Evolutionary conservation across 2,329 filamentous ascomycete genomes (phyloP), one percentile per base, ranked within the genome.

Genomic region (Penicillium sp.): DNA sequence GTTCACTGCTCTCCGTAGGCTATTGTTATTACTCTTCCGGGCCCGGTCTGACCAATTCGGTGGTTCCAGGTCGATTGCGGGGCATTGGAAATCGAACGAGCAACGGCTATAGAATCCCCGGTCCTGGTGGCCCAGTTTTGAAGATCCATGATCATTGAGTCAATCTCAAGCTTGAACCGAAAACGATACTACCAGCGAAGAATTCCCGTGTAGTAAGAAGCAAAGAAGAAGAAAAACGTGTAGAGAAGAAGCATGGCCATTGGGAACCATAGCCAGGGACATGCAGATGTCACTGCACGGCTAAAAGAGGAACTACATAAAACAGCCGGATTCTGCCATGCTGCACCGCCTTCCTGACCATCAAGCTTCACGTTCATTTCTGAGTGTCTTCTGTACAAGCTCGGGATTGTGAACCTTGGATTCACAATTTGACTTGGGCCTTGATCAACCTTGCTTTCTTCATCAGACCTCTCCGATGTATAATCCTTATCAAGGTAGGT

Each of bases 401-500:
- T 27, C 24, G 34, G 34, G 34, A 6, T 36, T 36, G 34, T 4
- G 34, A 36, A 7, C n/a, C 13, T 36, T 14, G 34, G 11, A 36
- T 7, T 5, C 24, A 16, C 29, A n/a, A 14, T 46, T 43, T 32
- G 44, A 57, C 34, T 43, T 27, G 46, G 36, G 43, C 9, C 27
- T 54, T 54, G 46, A 44, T 22, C 40, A 34, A 50, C 46, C 27
- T 45, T 29, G 36, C 29, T 36, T 32, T 31, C 40, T 48, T 7
- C 9, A 31, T 24, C 31, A 31, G 40, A 14, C 13, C 44, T 50
- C 44, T 60, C 64, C 54, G 36, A 77, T 77, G 75, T 77, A 76
- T 57, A 76, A 76, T 59, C 72, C 75, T 50, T 77, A 77, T 57
- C 74, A 75, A 68, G 58, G 75, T 75, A 65, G 64, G 69, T 64